A percentile compares a stretch with the other conserved stretches of the same genome.
Evolutionary conservation across 2,329 filamentous ascomycete genomes (phyloP).

Genomic region (Chaetomium globosum): DNA sequence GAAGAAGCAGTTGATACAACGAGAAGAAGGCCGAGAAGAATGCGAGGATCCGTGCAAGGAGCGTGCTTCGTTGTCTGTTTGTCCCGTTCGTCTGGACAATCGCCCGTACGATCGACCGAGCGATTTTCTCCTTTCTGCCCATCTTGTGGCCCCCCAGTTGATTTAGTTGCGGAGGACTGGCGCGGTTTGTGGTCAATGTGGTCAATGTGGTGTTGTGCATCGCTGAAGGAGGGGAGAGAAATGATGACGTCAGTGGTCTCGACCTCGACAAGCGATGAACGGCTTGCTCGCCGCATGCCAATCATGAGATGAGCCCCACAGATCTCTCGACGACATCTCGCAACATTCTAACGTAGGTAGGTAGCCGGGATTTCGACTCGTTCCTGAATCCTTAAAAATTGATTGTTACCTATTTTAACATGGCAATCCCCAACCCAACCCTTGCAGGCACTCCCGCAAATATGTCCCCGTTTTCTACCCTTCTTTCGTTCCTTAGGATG

Average conservation of each 20-base stretch:
- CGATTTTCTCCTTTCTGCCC: conserved; percentile 43
- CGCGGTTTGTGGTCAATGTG: not conserved
- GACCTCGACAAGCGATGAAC: not conserved
- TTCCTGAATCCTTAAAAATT: no score
- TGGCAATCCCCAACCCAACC: no score
- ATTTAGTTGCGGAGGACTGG: not conserved
- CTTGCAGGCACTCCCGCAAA: no score
- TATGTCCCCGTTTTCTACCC: no score
- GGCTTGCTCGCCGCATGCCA: not conserved
- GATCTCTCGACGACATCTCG: not conserved
- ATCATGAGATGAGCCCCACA: not conserved
- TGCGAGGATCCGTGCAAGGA: conserved; percentile 50
- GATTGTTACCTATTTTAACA: no score
- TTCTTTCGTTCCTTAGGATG: no score
- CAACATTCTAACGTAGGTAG: not conserved
- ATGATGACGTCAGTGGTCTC: conserved; percentile 8
- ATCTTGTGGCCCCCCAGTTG: conserved; percentile 25
- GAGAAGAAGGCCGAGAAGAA: conserved; percentile 54
- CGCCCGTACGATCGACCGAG: conserved; percentile 47
- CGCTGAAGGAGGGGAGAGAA: not conserved
- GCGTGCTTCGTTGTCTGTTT: conserved; percentile 37
- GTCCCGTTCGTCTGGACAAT: conserved; percentile 41
- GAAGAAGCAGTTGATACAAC: conserved; percentile 53
- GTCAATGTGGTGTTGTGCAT: not conserved
- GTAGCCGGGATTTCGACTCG: no score